Evolutionary conservation across 169 alveolate genomes (phyloP).

Genomic region (Pseudocohnilembus persalinus): DNA sequence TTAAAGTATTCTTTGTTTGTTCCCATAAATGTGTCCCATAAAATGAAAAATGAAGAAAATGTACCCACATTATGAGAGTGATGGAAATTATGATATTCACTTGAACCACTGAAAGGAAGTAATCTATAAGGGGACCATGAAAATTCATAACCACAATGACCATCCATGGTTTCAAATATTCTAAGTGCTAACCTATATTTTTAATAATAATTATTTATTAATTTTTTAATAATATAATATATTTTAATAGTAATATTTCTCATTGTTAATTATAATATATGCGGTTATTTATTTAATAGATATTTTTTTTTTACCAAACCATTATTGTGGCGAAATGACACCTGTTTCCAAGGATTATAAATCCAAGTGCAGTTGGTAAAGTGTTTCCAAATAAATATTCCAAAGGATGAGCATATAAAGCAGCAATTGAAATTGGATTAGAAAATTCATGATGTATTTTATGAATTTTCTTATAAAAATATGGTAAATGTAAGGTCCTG

Average conservation of each 20-base stretch:
- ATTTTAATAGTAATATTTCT: not conserved
- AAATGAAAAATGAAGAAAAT: conserved; percentile 48
- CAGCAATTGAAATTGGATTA: conserved; percentile 56
- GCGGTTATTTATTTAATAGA: not conserved
- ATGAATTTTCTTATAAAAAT: conserved; percentile 62
- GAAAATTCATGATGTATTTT: conserved; percentile 69
- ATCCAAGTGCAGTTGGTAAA: conserved; percentile 57
- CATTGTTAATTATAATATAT: not conserved
- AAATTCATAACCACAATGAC: conserved; percentile 58
- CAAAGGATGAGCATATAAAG: conserved; percentile 74
- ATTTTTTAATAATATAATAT: too few relatives aligned
- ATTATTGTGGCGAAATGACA: conserved; percentile 40
- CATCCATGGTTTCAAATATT: conserved; percentile 54
- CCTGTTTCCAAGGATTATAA: conserved; percentile 42
- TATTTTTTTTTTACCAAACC: conserved; percentile 4
- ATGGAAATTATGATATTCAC: conserved; percentile 48
- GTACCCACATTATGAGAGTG: conserved; percentile 61
- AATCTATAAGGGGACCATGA: conserved; percentile 50
- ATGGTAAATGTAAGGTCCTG: conserved; percentile 65
- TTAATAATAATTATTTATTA: too few relatives aligned
- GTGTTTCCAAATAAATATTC: conserved; percentile 59
- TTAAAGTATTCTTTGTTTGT: conserved; percentile 35
- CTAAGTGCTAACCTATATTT: conserved; percentile 35
- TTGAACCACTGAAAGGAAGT: conserved; percentile 39
- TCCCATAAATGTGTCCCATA: conserved; percentile 47